Evolutionary conservation across 208 protist genomes (phyloP).

Genomic region (Leishmania martiniquensis): DNA sequence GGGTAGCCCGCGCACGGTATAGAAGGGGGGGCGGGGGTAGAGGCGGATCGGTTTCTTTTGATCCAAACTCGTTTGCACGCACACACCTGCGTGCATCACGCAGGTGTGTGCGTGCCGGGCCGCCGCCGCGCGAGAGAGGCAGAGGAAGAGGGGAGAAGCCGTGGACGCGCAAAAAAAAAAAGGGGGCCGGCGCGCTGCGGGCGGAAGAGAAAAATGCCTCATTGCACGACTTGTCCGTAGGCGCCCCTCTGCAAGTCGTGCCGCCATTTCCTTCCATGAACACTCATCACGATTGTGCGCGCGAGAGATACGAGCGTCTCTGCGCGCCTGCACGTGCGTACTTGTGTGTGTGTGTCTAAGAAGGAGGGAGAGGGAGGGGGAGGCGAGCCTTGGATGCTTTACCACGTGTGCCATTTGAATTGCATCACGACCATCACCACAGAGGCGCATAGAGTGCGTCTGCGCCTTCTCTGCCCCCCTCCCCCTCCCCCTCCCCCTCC

Average conservation of each 20-base stretch:
- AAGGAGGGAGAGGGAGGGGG: too few species aligned
- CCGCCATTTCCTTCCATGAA: too few species aligned
- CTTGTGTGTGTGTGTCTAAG: background rate
- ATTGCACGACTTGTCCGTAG: background rate
- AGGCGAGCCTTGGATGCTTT: background rate
- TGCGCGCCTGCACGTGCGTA: background rate
- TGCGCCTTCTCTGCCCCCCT: too few species aligned
- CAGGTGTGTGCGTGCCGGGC: background rate
- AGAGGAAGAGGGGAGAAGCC: background rate
- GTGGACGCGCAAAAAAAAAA: background rate
- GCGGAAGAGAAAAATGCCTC: background rate
- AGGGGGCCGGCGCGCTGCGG: too few species aligned
- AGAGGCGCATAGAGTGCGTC: too few species aligned
- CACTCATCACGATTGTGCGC: too few species aligned
- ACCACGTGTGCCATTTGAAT: too few species aligned
- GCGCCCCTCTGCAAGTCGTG: too few species aligned
- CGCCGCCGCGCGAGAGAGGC: background rate
- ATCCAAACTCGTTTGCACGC: background rate
- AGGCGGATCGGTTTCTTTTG: background rate
- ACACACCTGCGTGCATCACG: background rate
- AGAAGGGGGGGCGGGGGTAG: background rate
- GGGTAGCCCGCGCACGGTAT: background rate
- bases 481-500: background rate
- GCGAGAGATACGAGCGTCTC: background rate
- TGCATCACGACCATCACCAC: too few species aligned